A percentile compares a stretch with the other conserved stretches of the same genome.
Conservation (phyloP, 192 early-diverging fungal genomes). For the Coemansia erecta region DNA sequence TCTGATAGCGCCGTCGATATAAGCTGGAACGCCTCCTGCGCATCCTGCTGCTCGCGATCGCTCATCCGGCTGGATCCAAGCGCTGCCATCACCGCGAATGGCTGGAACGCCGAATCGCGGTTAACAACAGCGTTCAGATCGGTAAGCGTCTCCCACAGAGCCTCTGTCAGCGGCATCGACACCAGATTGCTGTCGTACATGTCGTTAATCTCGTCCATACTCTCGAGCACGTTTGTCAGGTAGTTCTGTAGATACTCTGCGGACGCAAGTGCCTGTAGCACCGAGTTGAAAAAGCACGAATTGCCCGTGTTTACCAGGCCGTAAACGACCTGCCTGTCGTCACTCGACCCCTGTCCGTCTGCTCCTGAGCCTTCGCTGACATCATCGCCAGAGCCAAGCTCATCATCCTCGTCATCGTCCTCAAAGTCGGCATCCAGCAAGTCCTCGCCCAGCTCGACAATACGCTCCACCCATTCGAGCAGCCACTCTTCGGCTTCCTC, state of each 20-base stretch:
- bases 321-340: slow-evolving; percentile 53
- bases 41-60: slow-evolving; percentile 80
- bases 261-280: slow-evolving; percentile 71
- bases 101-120: slow-evolving; percentile 57
- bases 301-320: slow-evolving; percentile 90
- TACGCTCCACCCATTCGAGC: slow-evolving; percentile 38
- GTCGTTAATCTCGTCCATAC: slow-evolving; percentile 52
- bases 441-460: slow-evolving; percentile 53
- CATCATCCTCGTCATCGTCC: slow-evolving; percentile 49
- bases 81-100: slow-evolving; percentile 61
- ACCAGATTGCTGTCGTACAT: slow-evolving; percentile 13
- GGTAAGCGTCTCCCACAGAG: slow-evolving; percentile 54
- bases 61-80: slow-evolving; percentile 60
- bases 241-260: slow-evolving; percentile 52
- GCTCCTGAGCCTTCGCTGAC: slow-evolving; percentile 18
- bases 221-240: slow-evolving; percentile 43
- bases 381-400: slow-evolving; percentile 29
- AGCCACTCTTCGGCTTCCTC: slow-evolving; percentile 53
- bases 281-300: slow-evolving; percentile 91
- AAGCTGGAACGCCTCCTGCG: slow-evolving; percentile 84
- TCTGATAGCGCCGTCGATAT: slow-evolving; percentile 69
- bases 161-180: slow-evolving; percentile 53
- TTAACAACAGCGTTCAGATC: slow-evolving; percentile 50
- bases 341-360: slow-evolving; percentile 12
- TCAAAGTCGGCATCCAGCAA: slow-evolving; percentile 36